Conservation (phyloP, 805 yeast genomes). For the Candida suzukii region DNA sequence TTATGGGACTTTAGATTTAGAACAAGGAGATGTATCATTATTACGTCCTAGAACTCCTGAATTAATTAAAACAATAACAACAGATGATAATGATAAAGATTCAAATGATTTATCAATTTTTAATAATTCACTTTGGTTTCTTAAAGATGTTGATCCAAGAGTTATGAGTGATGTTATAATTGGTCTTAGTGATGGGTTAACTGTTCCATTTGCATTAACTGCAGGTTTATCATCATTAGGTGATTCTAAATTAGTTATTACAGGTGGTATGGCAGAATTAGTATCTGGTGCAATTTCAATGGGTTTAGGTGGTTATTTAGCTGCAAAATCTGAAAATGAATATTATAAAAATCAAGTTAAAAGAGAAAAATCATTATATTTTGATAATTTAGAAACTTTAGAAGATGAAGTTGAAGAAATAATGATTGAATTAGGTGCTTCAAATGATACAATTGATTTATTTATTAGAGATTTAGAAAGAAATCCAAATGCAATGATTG, state of each 20-base stretch:
- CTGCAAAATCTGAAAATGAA: conserved; percentile 85
- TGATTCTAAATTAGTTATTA: conserved; percentile 80
- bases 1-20: neutral
- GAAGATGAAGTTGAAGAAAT: conserved; percentile 80
- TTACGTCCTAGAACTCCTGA: neutral
- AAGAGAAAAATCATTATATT: conserved; percentile 61
- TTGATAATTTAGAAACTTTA: conserved; percentile 54
- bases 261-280: conserved; percentile 97
- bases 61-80: neutral
- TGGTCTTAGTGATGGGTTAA: conserved; percentile 91
- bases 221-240: conserved; percentile 94
- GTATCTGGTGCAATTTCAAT: conserved; percentile 95
- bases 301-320: conserved; percentile 96
- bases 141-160: conserved; percentile 72
- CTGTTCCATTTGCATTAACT: conserved; percentile 98
- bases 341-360: conserved; percentile 67
- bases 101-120: neutral
- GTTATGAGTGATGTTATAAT: conserved; percentile 90
- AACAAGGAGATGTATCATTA: neutral
- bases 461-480: conserved; percentile 75
- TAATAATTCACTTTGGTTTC: conserved; percentile 17
- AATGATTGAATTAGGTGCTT: conserved; percentile 63
- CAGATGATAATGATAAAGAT: too few species aligned
- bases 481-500: conserved; percentile 72
- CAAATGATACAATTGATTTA: conserved; percentile 64